These are phyloP conservation scores for Cylindrotheca fusiformis DNA, from an alignment of 108 stramenopile genomes.

Conservation along the genomic window DNA sequence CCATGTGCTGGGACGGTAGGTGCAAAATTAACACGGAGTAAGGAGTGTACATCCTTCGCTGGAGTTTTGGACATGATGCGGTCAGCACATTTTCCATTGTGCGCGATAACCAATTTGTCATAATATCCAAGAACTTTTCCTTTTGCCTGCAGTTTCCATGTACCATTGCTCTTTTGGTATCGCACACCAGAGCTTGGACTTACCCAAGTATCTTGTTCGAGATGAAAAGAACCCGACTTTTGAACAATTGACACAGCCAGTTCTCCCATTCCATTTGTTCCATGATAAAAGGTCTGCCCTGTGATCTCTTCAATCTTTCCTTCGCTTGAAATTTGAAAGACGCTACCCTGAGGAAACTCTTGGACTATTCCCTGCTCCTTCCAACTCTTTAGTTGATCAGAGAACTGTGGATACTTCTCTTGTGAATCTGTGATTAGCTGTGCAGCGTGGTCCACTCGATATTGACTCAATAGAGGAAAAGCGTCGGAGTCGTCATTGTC, in stretches of 20 bases:
- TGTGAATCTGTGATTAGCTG: constrained; percentile 45
- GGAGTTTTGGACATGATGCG: constrained; percentile 82
- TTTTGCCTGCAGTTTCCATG: constrained; percentile 60
- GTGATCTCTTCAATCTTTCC: neutral
- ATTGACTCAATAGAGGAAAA: constrained; percentile 18
- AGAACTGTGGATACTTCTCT: constrained; percentile 37
- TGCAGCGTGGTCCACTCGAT: constrained; percentile 75
- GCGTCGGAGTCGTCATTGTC: neutral
- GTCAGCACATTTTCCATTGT: constrained; percentile 93
- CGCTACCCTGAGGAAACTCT: constrained; percentile 40
- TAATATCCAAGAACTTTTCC: constrained; percentile 56
- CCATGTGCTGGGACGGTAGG: constrained; percentile 60
- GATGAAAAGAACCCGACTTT: constrained; percentile 10
- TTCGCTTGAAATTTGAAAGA: constrained; percentile 29
- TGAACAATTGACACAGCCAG: constrained; percentile 43
- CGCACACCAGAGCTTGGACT: constrained; percentile 75
- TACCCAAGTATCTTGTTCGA: constrained; percentile 83
- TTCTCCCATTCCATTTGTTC: constrained; percentile 53
- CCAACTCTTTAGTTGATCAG: constrained; percentile 68
- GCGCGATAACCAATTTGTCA: constrained; percentile 74
- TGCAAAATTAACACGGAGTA: constrained; percentile 72
- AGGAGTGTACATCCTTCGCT: constrained; percentile 56
- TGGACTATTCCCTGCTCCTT: constrained; percentile 39
- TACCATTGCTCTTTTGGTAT: constrained; percentile 26
- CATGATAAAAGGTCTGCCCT: constrained; percentile 53